Conservation (phyloP, 164 flowering plant genomes). For the Saururus chinensis region DNA sequence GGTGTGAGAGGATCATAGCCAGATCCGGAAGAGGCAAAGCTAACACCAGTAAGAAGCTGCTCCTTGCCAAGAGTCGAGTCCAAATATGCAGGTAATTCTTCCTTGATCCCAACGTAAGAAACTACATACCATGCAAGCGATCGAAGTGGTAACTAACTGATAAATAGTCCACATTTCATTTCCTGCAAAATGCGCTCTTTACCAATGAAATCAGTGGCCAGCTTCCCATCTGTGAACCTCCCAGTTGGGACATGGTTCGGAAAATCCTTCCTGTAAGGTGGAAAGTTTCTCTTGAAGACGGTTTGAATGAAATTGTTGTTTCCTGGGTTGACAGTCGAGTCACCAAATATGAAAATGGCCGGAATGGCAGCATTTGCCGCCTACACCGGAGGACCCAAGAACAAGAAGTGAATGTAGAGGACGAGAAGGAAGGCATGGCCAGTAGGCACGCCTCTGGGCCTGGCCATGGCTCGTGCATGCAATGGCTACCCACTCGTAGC, state of each 20-base stretch:
- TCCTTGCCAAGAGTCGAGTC: too few relatives aligned
- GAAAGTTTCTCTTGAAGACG: conserved; percentile 26
- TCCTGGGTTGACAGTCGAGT: too few relatives aligned
- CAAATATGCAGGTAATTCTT: conserved; percentile 53
- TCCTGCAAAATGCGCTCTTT: neutral
- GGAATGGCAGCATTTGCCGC: neutral
- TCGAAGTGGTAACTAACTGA: neutral
- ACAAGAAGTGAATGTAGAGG: neutral
- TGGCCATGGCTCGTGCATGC: too few relatives aligned
- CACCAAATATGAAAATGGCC: conserved; percentile 13
- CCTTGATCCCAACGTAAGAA: conserved; percentile 46
- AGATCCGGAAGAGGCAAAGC: conserved; percentile 64
- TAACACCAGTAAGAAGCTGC: too few relatives aligned
- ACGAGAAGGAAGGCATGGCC: neutral
- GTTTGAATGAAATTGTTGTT: too few relatives aligned
- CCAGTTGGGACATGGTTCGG: conserved; percentile 39
- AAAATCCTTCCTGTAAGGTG: conserved; percentile 60
- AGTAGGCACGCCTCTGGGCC: too few relatives aligned
- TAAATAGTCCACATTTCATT: too few relatives aligned
- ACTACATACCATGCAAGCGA: conserved; percentile 25
- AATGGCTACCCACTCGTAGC: too few relatives aligned
- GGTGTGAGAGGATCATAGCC: conserved; percentile 48
- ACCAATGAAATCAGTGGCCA: conserved; percentile 62
- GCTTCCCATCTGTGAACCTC: conserved; percentile 52
- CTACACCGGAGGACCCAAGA: neutral